Conservation (phyloP, 202 grass and related monocot species). For the Zizania palustris region DNA sequence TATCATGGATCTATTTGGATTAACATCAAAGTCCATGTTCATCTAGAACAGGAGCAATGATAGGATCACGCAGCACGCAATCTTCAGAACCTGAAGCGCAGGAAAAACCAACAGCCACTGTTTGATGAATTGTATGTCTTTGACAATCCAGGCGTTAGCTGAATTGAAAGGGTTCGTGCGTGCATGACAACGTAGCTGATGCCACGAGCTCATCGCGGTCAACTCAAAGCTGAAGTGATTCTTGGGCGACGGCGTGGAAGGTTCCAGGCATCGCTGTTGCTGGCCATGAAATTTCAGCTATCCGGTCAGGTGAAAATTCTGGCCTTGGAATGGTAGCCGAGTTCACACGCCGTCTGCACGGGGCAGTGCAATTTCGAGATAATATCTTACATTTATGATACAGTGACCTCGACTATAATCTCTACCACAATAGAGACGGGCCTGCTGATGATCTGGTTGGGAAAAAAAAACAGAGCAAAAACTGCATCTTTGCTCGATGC, state of each 20-base stretch:
- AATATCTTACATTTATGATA: too few relatives aligned
- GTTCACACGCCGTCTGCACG: constrained; percentile 19
- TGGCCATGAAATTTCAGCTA: constrained; percentile 10
- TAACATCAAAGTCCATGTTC: background rate
- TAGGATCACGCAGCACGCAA: background rate
- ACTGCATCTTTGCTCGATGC: background rate
- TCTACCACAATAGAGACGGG: too few relatives aligned
- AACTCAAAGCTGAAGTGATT: background rate
- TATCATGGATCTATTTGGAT: too few relatives aligned
- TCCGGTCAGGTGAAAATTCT: constrained; percentile 22
- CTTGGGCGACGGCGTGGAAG: background rate
- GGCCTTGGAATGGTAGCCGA: background rate
- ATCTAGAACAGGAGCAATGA: constrained; percentile 18
- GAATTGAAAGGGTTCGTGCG: background rate
- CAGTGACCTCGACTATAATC: too few relatives aligned
- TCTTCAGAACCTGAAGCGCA: background rate
- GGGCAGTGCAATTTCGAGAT: too few relatives aligned
- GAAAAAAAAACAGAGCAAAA: background rate
- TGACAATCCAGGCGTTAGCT: too few relatives aligned
- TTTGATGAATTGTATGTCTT: background rate
- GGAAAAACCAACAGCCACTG: background rate
- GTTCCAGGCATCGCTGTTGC: background rate
- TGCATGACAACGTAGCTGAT: constrained; percentile 20
- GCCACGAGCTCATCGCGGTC: background rate
- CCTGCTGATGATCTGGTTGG: background rate